A percentile compares a stretch with the other conserved stretches of the same genome.
Conservation (phyloP, 2,329 filamentous ascomycete genomes). For the Stylonectria norvegica region DNA sequence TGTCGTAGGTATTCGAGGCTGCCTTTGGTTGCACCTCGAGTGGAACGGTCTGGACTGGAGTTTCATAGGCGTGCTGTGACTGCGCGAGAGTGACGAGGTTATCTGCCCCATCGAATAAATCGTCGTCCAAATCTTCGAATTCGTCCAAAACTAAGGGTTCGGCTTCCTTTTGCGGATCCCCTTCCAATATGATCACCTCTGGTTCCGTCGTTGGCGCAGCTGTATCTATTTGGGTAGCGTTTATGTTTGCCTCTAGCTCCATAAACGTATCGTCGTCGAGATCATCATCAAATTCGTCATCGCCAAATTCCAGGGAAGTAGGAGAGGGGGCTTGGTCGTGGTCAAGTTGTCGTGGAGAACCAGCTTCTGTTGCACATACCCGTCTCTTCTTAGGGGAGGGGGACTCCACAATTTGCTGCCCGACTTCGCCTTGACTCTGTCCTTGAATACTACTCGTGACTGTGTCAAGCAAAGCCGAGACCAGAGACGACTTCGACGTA, state of each 20-base stretch:
- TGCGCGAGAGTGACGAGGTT: slow-evolving; percentile 22
- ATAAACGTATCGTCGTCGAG: slow-evolving; percentile 59
- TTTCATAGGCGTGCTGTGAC: slow-evolving; percentile 16
- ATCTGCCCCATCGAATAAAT: slow-evolving; percentile 50
- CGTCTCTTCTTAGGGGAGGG: slow-evolving; percentile 44
- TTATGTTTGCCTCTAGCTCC: slow-evolving; percentile 48
- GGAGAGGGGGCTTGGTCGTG: slow-evolving; percentile 8
- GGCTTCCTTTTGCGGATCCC: background rate
- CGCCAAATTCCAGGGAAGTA: slow-evolving; percentile 49
- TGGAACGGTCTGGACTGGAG: slow-evolving; percentile 4
- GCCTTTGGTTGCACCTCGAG: background rate
- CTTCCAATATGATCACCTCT: background rate
- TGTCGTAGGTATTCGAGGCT: slow-evolving; percentile 3
- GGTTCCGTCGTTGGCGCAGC: background rate
- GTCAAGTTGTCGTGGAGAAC: slow-evolving; percentile 22
- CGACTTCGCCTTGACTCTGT: slow-evolving; percentile 33
- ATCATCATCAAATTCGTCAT: slow-evolving; percentile 57
- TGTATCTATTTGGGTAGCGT: slow-evolving; percentile 26
- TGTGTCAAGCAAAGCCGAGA: slow-evolving; percentile 64
- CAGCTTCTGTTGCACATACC: slow-evolving; percentile 17
- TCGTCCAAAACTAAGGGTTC: slow-evolving; percentile 40
- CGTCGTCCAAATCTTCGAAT: slow-evolving; percentile 65
- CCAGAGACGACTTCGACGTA: slow-evolving; percentile 53
- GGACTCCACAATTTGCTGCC: slow-evolving; percentile 34
- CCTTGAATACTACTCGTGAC: slow-evolving; percentile 54